Percentiles rank a stretch among this genome's conserved stretches.
Evolutionary conservation across 192 early-diverging fungal genomes (phyloP).

Genomic region (Coemansia furcata): DNA sequence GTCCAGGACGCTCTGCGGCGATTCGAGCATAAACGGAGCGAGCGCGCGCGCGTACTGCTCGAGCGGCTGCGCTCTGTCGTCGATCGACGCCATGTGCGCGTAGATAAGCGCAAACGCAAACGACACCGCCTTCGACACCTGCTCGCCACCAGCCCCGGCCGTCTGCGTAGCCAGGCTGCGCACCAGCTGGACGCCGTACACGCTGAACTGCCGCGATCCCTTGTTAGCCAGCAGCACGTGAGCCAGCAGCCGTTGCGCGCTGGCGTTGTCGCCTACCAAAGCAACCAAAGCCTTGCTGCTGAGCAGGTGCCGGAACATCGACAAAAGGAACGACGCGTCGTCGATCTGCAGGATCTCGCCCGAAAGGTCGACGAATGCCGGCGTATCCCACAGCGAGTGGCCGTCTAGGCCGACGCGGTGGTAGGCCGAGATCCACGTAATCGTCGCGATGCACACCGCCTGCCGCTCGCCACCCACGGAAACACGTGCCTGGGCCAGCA

Average conservation of each 20-base stretch:
- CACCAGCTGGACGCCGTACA: slow-evolving; percentile 6
- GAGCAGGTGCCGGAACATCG: slow-evolving; percentile 38
- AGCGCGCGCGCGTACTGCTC: slow-evolving; percentile 5
- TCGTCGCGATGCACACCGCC: slow-evolving; percentile 15
- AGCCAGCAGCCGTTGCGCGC: slow-evolving; percentile 30
- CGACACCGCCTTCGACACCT: not conserved
- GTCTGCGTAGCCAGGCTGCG: slow-evolving; percentile 1
- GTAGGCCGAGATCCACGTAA: slow-evolving; percentile 37
- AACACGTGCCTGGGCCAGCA: slow-evolving; percentile 5
- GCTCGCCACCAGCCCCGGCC: not conserved
- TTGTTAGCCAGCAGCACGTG: slow-evolving; percentile 27
- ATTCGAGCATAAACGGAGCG: not conserved
- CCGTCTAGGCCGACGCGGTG: slow-evolving; percentile 1
- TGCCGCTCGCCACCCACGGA: not conserved
- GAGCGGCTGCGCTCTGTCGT: not conserved
- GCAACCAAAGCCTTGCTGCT: slow-evolving; percentile 1
- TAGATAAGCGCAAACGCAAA: slow-evolving; percentile 20
- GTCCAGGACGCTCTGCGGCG: slow-evolving; percentile 14
- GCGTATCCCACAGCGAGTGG: slow-evolving; percentile 36
- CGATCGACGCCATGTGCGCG: slow-evolving; percentile 15
- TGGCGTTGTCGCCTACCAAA: slow-evolving; percentile 5
- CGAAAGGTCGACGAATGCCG: slow-evolving; percentile 17
- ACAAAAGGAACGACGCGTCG: slow-evolving; percentile 26
- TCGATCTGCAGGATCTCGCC: slow-evolving; percentile 36
- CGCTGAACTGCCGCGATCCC: slow-evolving; percentile 18